Evolutionary conservation across 2,329 filamentous ascomycete species (phyloP).

Genomic region (Paecilomyces dactylethromorphus): DNA sequence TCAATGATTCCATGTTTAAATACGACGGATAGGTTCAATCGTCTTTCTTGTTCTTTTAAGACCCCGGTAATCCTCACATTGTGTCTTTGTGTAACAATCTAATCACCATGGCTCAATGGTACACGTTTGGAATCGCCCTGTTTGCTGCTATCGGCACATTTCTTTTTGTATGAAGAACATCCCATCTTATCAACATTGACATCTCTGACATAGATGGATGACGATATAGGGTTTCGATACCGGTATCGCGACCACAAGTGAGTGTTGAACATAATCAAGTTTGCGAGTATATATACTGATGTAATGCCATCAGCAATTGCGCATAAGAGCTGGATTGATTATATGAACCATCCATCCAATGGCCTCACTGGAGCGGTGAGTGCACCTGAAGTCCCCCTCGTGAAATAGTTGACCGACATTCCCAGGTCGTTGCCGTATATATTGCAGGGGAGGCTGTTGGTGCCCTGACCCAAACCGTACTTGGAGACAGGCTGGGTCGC

Average conservation of each 20-base stretch:
- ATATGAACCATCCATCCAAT: conserved; percentile 51
- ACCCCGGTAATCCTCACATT: background rate
- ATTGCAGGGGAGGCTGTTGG: conserved; percentile 55
- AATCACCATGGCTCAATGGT: conserved; percentile 33
- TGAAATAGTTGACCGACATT: background rate
- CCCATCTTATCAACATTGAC: background rate
- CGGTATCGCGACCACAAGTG: conserved; percentile 54
- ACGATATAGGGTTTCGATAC: conserved; percentile 50
- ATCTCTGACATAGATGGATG: conserved; percentile 3
- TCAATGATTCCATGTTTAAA: background rate
- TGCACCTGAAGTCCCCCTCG: background rate
- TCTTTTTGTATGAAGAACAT: conserved; percentile 42
- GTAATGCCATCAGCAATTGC: conserved; percentile 43
- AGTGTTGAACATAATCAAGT: conserved; percentile 12
- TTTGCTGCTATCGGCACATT: conserved; percentile 56
- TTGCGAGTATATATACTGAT: background rate
- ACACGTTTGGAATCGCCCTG: conserved; percentile 46
- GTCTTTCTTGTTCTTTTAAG: background rate
- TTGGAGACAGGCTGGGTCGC: conserved; percentile 49
- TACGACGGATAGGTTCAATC: background rate
- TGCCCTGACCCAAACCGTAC: conserved; percentile 46
- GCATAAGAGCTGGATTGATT: conserved; percentile 53
- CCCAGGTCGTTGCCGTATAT: conserved; percentile 50
- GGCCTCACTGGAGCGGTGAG: conserved; percentile 49
- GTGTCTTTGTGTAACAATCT: background rate